Base-by-base conservation (phyloP, 139 green algal genomes). In the Ettlia oleoabundans region DNA sequence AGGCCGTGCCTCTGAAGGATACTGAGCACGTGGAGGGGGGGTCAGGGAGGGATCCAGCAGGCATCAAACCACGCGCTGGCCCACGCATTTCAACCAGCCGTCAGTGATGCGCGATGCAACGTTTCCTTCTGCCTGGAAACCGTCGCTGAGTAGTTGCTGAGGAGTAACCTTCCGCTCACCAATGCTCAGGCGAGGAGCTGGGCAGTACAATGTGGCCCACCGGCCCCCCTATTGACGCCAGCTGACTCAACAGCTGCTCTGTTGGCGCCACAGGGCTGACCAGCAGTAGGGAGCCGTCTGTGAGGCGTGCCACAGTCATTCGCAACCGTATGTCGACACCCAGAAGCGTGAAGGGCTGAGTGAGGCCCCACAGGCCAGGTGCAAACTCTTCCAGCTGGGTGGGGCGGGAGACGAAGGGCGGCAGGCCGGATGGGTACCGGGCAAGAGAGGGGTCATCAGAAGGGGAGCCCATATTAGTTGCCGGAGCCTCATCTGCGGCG, bases 151-250 rank as follows among this genome's bases (percentile, higher is more conserved):
- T n/a, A n/a, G n/a, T 58, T 58, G 47, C 47, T 58, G 47, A 24
- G 13, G 15, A 58, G 15, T 15, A 47, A 40, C 19, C 9, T 18
- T 47, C n/a, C 30, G 32, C 64, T 68, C 69, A 85, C 84, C 84
- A 88, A 68, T 88, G 84, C 72, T 88, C 84, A 15, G 84, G 84
- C 28, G 38, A 80, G 38, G 71, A 67, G 43, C 76, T 84, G 32
- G 84, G 84, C 61, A 88, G 35, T 24, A 88, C 42, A 5, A 88
- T 83, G 72, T 88, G 84, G 26, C 15, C 35, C 19, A 88, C 84
- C 5, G 30, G 13, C 3, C 79, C 72, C 2, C 71, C 84, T 22
- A 88, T 66, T 2, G 24, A 8, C 0, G 52, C 33, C 61, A 88
- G 63, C 64, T 65, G 33, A 3, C 30, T 5, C n/a, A 88, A 37